Conservation (phyloP, 176 grass and related monocot genomes). For the Coix lacrymajobi region DNA sequence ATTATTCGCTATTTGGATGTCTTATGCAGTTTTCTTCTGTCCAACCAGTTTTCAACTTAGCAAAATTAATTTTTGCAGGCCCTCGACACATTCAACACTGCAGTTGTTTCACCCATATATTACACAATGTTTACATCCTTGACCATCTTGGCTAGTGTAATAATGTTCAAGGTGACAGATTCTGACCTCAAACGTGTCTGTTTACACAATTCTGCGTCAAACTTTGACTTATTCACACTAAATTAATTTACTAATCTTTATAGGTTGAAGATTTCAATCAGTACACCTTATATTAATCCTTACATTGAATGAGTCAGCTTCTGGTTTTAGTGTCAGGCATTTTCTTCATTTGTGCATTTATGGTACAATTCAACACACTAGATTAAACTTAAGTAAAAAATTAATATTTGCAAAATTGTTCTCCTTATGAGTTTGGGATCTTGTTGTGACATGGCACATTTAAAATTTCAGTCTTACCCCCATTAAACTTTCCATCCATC, state of each 20-base stretch:
- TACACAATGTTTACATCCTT: conserved; percentile 83
- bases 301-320: conserved; percentile 15
- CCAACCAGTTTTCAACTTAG: conserved; percentile 11
- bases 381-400: not conserved
- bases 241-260: not conserved
- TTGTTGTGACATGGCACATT: not conserved
- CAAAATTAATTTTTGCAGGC: conserved; percentile 39
- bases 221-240: not conserved
- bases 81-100: conserved; percentile 82
- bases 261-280: not conserved
- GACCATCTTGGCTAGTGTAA: conserved; percentile 81
- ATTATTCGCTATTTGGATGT: not conserved
- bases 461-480: not conserved
- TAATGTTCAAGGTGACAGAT: conserved; percentile 76
- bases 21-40: not conserved
- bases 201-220: conserved; percentile 18
- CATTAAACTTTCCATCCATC: not conserved
- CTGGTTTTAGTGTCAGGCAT: not conserved
- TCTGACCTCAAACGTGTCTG: conserved; percentile 13
- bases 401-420: not conserved
- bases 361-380: not conserved
- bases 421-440: not conserved
- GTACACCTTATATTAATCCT: not conserved
- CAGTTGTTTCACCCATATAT: conserved; percentile 80
- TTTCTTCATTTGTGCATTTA: not conserved